Evolutionary conservation across 331 rosid species (phyloP).

Genomic region (Prunus yedoensis): DNA sequence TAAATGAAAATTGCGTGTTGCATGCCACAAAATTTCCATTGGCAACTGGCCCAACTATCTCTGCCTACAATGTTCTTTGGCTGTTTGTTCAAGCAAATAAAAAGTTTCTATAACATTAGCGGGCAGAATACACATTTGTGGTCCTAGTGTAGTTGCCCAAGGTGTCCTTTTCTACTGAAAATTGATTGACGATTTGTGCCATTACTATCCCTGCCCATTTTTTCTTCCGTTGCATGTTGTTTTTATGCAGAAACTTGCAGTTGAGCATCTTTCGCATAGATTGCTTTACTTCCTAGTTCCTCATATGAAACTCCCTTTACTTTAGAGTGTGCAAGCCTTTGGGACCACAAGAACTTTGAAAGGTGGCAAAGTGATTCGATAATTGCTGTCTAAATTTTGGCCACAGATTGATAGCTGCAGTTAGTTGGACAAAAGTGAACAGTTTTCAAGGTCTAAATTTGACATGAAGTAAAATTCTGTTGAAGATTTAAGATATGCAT

Average conservation of each 20-base stretch:
- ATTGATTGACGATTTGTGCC: neutral
- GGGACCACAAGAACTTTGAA: conserved; percentile 8
- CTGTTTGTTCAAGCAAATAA: neutral
- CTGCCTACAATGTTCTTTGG: neutral
- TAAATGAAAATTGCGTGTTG: no score
- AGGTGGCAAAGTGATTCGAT: neutral
- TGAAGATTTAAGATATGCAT: neutral
- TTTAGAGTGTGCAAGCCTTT: neutral
- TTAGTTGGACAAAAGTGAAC: neutral
- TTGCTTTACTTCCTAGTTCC: neutral
- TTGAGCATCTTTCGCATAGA: conserved; percentile 4
- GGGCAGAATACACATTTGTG: neutral
- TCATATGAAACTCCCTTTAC: neutral
- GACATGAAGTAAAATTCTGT: neutral
- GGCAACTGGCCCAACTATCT: neutral
- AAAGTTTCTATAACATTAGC: neutral
- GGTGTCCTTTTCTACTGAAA: neutral
- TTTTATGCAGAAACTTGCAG: neutral
- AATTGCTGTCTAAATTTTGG: neutral
- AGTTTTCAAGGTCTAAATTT: neutral
- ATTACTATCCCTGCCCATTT: neutral
- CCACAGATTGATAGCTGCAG: conserved; percentile 1
- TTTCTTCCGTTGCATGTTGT: neutral
- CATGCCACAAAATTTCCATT: neutral
- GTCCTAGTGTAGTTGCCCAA: neutral